These are phyloP conservation scores for Avena sativa DNA, from an alignment of 176 grass and related monocot species.

Conservation along the genomic window DNA sequence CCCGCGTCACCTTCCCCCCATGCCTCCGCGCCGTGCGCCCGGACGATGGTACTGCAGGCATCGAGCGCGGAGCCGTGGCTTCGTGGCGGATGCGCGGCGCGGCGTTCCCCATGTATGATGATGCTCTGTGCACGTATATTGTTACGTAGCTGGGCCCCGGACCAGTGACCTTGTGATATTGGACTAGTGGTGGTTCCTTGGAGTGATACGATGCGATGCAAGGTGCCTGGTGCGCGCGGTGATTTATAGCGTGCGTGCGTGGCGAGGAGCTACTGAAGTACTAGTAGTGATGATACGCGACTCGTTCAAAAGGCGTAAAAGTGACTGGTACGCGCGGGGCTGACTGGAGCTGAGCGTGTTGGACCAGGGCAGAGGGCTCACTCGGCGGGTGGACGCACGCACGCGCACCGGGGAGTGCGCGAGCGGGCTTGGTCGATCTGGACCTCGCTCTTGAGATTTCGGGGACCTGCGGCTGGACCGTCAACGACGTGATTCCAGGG, in stretches of 20 bases:
- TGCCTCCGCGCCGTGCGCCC: constrained; percentile 4
- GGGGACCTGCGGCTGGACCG: not conserved
- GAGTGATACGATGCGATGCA: not conserved
- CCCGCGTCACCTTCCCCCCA: not conserved
- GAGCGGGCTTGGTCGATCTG: too few species aligned
- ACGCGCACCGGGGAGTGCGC: not conserved
- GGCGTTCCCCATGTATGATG: constrained; percentile 49
- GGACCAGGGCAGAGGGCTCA: constrained; percentile 1
- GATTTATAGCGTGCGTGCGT: constrained; percentile 11
- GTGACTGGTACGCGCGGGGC: not conserved
- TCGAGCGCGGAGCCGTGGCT: not conserved
- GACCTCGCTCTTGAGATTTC: too few species aligned
- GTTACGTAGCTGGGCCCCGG: not conserved
- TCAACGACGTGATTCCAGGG: not conserved
- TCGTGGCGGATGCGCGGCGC: constrained; percentile 25
- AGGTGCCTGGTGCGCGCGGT: not conserved
- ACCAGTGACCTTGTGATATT: not conserved
- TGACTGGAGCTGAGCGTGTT: not conserved
- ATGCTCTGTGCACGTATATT: not conserved
- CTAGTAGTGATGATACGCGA: not conserved
- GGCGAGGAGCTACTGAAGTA: not conserved
- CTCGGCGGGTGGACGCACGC: not conserved
- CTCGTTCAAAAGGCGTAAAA: constrained; percentile 19
- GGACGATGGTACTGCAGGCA: not conserved
- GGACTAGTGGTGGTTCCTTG: not conserved